Conservation (phyloP, 805 yeast species). For the Metschnikowia arizonensis region DNA sequence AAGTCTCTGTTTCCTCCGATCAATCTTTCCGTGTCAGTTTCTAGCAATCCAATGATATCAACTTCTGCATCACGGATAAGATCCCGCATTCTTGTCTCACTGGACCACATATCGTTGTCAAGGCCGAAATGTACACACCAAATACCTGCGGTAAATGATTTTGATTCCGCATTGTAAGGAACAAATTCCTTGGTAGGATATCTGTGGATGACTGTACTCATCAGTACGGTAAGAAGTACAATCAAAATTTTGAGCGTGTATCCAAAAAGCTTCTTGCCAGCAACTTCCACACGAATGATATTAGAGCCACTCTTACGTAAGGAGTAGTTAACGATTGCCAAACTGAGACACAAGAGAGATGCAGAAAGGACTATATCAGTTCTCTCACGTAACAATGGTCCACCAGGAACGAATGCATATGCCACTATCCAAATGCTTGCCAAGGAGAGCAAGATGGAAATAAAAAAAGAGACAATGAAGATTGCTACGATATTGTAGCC, state of each 20-base stretch:
- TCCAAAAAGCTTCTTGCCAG: conserved; percentile 18
- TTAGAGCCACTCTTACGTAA: conserved; percentile 24
- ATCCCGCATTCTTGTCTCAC: conserved; percentile 84
- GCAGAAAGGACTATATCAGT: conserved; percentile 66
- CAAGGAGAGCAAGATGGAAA: conserved; percentile 54
- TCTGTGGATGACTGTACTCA: conserved; percentile 54
- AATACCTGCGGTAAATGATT: conserved; percentile 86
- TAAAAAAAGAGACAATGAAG: conserved; percentile 46
- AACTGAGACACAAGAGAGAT: conserved; percentile 50
- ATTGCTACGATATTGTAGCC: conserved; percentile 53
- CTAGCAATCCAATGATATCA: conserved; percentile 87
- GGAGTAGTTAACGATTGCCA: conserved; percentile 47
- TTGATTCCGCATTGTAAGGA: conserved; percentile 45
- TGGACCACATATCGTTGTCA: conserved; percentile 97
- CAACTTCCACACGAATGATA: conserved; percentile 20
- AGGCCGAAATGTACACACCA: conserved; percentile 98
- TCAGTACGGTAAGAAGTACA: conserved; percentile 47
- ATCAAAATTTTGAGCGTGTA: conserved; percentile 35
- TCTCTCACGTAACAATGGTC: conserved; percentile 81
- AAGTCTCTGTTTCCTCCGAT: conserved; percentile 95
- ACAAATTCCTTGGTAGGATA: conserved; percentile 64
- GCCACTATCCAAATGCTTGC: conserved; percentile 97
- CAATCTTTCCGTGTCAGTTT: conserved; percentile 88
- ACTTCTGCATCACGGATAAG: conserved; percentile 80
- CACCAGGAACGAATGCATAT: conserved; percentile 96